phyloP scores from a whole-genome alignment of 2,329 filamentous ascomycete genomes.

The Hymenoscyphus occultus region DNA sequence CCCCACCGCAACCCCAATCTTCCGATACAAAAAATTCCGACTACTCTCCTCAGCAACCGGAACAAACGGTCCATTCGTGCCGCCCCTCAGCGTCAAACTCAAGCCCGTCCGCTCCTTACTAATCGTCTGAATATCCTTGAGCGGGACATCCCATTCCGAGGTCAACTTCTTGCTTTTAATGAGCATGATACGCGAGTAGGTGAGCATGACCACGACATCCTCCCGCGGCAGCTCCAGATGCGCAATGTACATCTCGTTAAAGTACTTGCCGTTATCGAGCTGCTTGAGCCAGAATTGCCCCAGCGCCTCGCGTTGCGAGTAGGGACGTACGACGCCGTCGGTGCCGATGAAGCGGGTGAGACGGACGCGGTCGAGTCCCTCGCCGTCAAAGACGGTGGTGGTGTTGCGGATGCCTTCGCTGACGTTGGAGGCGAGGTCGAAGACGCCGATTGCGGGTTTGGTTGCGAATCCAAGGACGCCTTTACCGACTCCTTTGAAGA shows the following conservation, averaged over 20 bases:
- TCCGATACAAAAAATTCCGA: slow-evolving; percentile 60
- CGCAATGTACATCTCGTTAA: slow-evolving; percentile 95
- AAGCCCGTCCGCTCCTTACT: slow-evolving; percentile 94
- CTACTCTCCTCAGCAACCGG: slow-evolving; percentile 86
- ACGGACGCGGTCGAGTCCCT: slow-evolving; percentile 92
- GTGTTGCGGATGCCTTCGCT: slow-evolving; percentile 98
- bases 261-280: slow-evolving; percentile 94
- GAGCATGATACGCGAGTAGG: slow-evolving; percentile 82
- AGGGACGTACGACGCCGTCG: slow-evolving; percentile 91
- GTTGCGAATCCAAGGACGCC: slow-evolving; percentile 91
- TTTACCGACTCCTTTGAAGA: slow-evolving; percentile 97
- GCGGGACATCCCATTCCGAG: slow-evolving; percentile 92
- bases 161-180: slow-evolving; percentile 81
- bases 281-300: slow-evolving; percentile 99
- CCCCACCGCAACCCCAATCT: slow-evolving; percentile 63
- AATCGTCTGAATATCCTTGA: slow-evolving; percentile 96
- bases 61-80: slow-evolving; percentile 90
- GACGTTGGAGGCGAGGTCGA: slow-evolving; percentile 95
- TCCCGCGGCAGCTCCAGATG: slow-evolving; percentile 88
- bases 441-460: slow-evolving; percentile 93
- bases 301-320: slow-evolving; percentile 89
- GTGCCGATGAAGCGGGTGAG: slow-evolving; percentile 86
- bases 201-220: slow-evolving; percentile 88
- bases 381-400: slow-evolving; percentile 94
- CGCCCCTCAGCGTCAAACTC: slow-evolving; percentile 82